Conservation (phyloP, 1,139 yeast species). For the Komagataea norvegica region DNA sequence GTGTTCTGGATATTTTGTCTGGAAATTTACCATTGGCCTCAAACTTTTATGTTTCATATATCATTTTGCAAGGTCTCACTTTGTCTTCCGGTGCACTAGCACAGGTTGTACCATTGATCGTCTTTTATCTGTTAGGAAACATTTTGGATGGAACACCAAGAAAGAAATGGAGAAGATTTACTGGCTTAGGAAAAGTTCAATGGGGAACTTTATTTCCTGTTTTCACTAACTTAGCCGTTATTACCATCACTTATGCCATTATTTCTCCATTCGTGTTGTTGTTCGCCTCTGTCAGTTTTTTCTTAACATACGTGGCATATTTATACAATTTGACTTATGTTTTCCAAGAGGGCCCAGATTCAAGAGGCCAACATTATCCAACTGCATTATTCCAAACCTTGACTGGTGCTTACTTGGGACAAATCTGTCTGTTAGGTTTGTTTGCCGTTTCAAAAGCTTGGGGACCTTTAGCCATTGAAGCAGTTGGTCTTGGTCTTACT, state of each 20-base stretch:
- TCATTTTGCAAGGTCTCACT: slow-evolving; percentile 77
- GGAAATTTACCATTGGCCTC: slow-evolving; percentile 81
- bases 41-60: slow-evolving; percentile 72
- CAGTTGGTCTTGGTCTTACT: slow-evolving; percentile 58
- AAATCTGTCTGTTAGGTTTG: slow-evolving; percentile 77
- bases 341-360: slow-evolving; percentile 57
- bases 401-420: slow-evolving; percentile 83
- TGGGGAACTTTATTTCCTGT: slow-evolving; percentile 93
- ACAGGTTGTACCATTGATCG: slow-evolving; percentile 67
- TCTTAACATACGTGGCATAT: slow-evolving; percentile 71
- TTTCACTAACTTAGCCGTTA: slow-evolving; percentile 78
- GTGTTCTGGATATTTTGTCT: slow-evolving; percentile 68
- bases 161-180: slow-evolving; percentile 75
- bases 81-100: slow-evolving; percentile 76
- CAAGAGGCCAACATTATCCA: slow-evolving; percentile 84
- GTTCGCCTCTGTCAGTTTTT: slow-evolving; percentile 67
- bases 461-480: slow-evolving; percentile 86
- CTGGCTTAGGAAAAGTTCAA: slow-evolving; percentile 53
- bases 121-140: slow-evolving; percentile 65
- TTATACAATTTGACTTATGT: slow-evolving; percentile 77
- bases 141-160: slow-evolving; percentile 79
- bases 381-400: slow-evolving; percentile 84
- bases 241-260: slow-evolving; percentile 71
- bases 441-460: slow-evolving; percentile 90
- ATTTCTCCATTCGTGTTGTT: slow-evolving; percentile 75